phyloP scores from a whole-genome alignment of 331 rosid genomes.

The Malus hybrid region DNA sequence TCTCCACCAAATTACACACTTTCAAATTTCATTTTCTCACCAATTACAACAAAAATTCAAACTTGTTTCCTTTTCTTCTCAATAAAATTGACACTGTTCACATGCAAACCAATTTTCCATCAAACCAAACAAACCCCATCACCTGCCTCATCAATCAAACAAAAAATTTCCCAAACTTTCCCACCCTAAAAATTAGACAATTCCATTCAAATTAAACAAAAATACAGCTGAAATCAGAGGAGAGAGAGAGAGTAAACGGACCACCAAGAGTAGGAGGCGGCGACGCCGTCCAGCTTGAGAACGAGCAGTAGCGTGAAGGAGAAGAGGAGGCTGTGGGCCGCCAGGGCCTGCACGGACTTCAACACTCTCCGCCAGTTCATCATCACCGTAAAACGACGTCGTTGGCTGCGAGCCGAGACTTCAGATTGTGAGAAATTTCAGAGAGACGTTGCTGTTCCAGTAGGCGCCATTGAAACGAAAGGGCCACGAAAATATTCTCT shows the following conservation, averaged over 20 bases:
- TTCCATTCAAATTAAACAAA: background rate
- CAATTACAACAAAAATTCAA: background rate
- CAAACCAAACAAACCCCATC: background rate
- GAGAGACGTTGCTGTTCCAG: background rate
- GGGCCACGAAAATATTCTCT: constrained; percentile 8
- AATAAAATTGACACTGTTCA: no score
- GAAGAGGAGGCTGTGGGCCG: constrained; percentile 68
- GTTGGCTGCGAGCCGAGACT: background rate
- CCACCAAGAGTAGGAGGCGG: constrained; percentile 87
- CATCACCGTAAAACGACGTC: constrained; percentile 4
- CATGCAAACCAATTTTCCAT: no score
- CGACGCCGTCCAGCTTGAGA: constrained; percentile 75
- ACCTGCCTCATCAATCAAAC: background rate
- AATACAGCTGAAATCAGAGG: background rate
- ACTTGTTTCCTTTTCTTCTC: background rate
- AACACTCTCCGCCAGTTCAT: constrained; percentile 95
- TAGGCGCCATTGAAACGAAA: constrained; percentile 29
- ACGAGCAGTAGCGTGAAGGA: constrained; percentile 79
- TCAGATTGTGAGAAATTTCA: background rate
- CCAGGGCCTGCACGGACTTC: constrained; percentile 75
- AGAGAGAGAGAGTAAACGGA: constrained; percentile 16
- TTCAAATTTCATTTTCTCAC: background rate
- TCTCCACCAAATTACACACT: background rate
- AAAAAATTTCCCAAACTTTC: background rate
- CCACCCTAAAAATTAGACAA: background rate